phyloP scores from a whole-genome alignment of 176 grass and related monocot genomes.

The Microstegium vimineum region DNA sequence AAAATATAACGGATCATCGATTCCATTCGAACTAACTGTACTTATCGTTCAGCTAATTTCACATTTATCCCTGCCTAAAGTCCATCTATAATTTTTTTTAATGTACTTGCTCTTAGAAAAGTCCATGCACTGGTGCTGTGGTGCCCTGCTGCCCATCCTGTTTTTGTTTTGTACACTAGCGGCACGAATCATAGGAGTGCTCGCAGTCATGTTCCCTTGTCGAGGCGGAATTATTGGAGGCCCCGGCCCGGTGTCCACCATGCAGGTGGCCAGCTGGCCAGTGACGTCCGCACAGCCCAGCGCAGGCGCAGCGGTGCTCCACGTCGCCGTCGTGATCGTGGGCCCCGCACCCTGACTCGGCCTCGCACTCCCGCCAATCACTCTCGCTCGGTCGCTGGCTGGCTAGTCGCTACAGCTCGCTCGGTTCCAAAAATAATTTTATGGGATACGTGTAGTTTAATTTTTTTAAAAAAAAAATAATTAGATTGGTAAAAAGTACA shows the following conservation, averaged over 20 bases:
- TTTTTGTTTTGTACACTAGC: background rate
- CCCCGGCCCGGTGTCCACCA: constrained; percentile 16
- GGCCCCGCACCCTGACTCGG: background rate
- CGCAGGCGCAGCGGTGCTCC: background rate
- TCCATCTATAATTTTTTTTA: too few species aligned
- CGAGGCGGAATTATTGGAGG: constrained; percentile 5
- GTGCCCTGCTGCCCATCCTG: background rate
- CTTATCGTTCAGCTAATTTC: too few species aligned
- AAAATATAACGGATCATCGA: background rate
- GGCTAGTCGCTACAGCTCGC: too few species aligned
- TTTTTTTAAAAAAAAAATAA: too few species aligned
- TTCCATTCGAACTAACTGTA: too few species aligned
- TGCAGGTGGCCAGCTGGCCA: constrained; percentile 31
- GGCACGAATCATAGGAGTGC: background rate
- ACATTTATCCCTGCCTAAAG: too few species aligned
- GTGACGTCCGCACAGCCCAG: background rate
- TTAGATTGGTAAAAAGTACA: too few species aligned
- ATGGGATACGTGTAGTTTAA: too few species aligned
- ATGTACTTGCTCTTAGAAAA: too few species aligned
- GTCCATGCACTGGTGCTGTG: background rate
- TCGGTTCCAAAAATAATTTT: too few species aligned
- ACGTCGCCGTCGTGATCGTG: background rate
- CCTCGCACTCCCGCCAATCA: background rate
- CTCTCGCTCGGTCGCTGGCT: background rate
- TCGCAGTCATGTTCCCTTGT: constrained; percentile 8